Percentiles rank a stretch among this genome's conserved stretches.
Conservation (phyloP, 2,329 filamentous ascomycete genomes). For the Bipolaris cookei region DNA sequence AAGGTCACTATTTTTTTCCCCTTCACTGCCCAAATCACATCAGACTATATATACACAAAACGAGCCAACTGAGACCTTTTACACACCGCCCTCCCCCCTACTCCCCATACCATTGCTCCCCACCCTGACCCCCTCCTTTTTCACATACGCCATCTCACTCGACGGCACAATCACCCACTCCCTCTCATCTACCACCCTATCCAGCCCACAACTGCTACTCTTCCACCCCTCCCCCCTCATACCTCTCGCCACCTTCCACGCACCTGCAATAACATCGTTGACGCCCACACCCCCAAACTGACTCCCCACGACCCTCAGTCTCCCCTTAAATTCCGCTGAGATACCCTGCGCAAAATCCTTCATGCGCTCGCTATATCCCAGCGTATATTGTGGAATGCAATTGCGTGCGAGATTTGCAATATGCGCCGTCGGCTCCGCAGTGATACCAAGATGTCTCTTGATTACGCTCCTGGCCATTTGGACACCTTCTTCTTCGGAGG, state of each 20-base stretch:
- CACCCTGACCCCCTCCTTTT: background rate
- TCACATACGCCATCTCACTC: constrained; percentile 17
- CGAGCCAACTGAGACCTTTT: background rate
- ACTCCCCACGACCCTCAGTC: constrained; percentile 65
- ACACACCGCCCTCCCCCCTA: constrained; percentile 9
- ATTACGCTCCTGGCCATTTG: constrained; percentile 73
- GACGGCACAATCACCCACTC: constrained; percentile 21
- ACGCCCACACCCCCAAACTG: constrained; percentile 58
- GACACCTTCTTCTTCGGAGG: constrained; percentile 69
- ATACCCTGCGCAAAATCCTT: constrained; percentile 59
- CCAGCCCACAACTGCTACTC: constrained; percentile 37
- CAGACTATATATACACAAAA: background rate
- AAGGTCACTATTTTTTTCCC: too few relatives aligned
- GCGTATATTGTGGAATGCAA: constrained; percentile 89
- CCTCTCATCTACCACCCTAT: constrained; percentile 24
- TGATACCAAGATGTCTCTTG: constrained; percentile 75
- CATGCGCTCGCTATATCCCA: constrained; percentile 75
- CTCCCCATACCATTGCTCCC: constrained; percentile 1
- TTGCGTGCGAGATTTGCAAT: constrained; percentile 67
- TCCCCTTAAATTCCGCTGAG: constrained; percentile 65
- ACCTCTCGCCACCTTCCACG: constrained; percentile 59
- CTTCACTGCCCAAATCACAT: background rate
- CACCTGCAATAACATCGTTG: constrained; percentile 61
- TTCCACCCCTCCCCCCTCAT: constrained; percentile 40
- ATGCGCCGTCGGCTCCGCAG: constrained; percentile 65